These are phyloP conservation scores for Copromyces sp. DNA, from an alignment of 495 filamentous ascomycete genomes.

Conservation along the genomic window DNA sequence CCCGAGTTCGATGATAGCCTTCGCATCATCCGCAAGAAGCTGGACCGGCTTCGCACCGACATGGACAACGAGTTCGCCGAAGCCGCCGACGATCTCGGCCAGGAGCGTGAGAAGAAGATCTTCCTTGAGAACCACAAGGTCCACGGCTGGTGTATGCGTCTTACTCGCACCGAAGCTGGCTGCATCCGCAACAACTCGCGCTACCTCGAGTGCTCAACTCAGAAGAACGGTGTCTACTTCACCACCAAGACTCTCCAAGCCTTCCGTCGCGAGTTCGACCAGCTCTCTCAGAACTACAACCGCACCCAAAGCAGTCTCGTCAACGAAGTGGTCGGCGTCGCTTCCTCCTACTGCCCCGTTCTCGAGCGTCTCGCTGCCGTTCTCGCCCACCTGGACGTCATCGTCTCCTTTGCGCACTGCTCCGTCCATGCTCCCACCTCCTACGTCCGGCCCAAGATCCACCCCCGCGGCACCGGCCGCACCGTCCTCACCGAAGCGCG, in stretches of 20 bases:
- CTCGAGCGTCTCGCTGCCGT: constrained; percentile 83
- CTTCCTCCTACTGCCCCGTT: constrained; percentile 89
- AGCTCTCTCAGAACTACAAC: constrained; percentile 91
- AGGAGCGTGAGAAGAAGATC: constrained; percentile 95
- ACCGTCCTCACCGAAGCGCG: constrained; percentile 87
- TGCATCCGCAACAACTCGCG: constrained; percentile 84
- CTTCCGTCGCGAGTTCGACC: constrained; percentile 83
- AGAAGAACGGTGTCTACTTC: constrained; percentile 99
- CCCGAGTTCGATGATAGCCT: constrained; percentile 92
- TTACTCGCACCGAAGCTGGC: constrained; percentile 83
- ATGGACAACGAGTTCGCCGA: constrained; percentile 76
- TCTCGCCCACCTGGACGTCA: constrained; percentile 90
- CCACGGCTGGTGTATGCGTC: constrained; percentile 93
- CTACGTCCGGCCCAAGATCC: constrained; percentile 87
- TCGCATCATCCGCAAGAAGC: constrained; percentile 75
- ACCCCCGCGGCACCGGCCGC: constrained; percentile 79
- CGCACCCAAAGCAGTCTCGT: constrained; percentile 88
- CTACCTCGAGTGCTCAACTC: constrained; percentile 93
- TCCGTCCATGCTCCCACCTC: constrained; percentile 86
- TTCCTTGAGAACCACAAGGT: constrained; percentile 94
- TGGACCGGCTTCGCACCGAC: constrained; percentile 72
- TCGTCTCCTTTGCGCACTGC: constrained; percentile 89
- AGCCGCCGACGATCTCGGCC: constrained; percentile 72
- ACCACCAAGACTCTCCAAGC: constrained; percentile 77
- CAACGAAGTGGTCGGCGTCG: constrained; percentile 84